These are phyloP conservation scores for Diaporthe nobilis DNA, from an alignment of 2,329 filamentous ascomycete genomes.

Conservation along the genomic window DNA sequence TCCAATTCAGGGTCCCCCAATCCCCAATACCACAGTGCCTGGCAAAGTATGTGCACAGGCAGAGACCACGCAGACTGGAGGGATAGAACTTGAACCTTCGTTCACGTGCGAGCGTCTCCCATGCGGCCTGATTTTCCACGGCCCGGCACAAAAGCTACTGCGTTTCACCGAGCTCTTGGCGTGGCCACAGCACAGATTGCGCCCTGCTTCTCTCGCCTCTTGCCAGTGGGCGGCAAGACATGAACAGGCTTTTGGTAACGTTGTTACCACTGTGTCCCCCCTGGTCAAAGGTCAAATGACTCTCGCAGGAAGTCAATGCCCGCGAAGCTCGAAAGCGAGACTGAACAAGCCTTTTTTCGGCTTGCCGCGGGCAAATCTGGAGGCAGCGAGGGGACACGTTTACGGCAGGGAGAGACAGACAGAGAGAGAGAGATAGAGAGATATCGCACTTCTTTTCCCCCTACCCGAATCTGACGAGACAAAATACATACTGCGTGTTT, in stretches of 20 bases:
- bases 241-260: constrained; percentile 26
- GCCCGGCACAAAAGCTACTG: constrained; percentile 23
- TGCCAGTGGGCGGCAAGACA: constrained; percentile 18
- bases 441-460: neutral
- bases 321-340: constrained; percentile 27
- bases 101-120: constrained; percentile 21
- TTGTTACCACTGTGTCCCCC: constrained; percentile 21
- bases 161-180: constrained; percentile 28
- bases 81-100: neutral
- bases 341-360: constrained; percentile 18
- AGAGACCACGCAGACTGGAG: neutral
- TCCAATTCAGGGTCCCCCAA: neutral
- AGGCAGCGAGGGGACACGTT: neutral
- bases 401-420: neutral
- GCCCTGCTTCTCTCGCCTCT: constrained; percentile 5
- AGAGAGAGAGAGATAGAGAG: neutral
- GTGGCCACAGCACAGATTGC: constrained; percentile 33
- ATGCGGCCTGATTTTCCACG: constrained; percentile 32
- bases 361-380: neutral
- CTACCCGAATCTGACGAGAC: constrained; percentile 27
- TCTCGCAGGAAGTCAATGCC: constrained; percentile 33
- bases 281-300: constrained; percentile 6
- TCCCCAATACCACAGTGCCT: constrained; percentile 12
- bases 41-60: neutral
- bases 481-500: constrained; percentile 20